Evolutionary conservation across 495 filamentous ascomycete genomes (phyloP), one percentile per base, ranked within the genome.

Genomic region (Neurospora discreta): DNA sequence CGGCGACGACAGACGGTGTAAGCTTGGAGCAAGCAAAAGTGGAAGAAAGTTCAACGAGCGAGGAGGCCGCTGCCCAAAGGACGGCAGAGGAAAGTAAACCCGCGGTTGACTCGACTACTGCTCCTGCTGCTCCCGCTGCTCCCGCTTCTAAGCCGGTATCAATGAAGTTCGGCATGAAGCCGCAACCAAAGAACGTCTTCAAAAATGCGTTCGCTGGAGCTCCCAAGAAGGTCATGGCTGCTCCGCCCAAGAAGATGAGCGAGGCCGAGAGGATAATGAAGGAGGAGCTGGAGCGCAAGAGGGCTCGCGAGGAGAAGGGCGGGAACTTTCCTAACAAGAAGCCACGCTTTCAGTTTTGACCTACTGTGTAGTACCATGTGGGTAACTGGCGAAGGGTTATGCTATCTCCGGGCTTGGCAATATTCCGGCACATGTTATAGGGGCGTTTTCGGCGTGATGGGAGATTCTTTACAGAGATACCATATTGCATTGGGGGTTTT

Each of bases 231-330:
- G 81, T 85, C 5, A 79, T 83, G 39, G 78, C 78, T n/a, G 84
- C 89, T 69, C 85, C 84, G 58, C 86, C 87, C 3, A 92, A 91
- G 73, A 93, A 91, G 83, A 93, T 95, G 87, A 92, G 90, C 73
- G 91, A 95, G 79, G 91, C 91, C n/a, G 93, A 96, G 74, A 85
- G 93, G 71, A 95, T 95, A 72, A 97, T 97, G 93, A 92, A 90
- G 79, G 90, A 92, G 73, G 93, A 95, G 75, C 85, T 92, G 77
- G 90, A 95, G 75, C 84, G 86, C 42, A 95, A 94, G 78, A 85
- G 90, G 60, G 75, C 78, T 16, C 83, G 87, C 33, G 88, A 85
- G 43, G 69, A 70, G 6, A 77, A 76, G 36, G 81, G 81, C 7
- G 79, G 77, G 1, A 75, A 73, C 3, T 6, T 30, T 18, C 77